phyloP scores from a whole-genome alignment of 2,329 filamentous ascomycete species.

The Ilyonectria destructans region DNA sequence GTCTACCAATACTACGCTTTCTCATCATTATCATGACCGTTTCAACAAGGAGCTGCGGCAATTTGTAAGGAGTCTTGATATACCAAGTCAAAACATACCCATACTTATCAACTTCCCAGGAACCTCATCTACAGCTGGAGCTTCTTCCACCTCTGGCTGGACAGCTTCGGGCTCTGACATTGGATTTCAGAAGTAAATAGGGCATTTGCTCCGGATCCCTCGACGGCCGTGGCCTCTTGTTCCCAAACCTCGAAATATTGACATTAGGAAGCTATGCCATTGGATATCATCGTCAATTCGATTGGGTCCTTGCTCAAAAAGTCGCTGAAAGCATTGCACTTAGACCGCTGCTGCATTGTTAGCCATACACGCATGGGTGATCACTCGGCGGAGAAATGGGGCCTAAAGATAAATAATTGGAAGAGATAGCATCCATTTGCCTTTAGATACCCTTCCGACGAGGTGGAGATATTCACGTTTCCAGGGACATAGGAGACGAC shows the following conservation, averaged over 20 bases:
- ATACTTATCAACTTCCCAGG: too few relatives aligned
- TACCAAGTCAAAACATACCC: too few relatives aligned
- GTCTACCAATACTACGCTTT: too few relatives aligned
- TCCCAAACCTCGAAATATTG: conserved; percentile 43
- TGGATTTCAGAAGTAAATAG: conserved; percentile 44
- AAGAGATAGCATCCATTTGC: too few relatives aligned
- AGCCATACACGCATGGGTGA: conserved; percentile 21
- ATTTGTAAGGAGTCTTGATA: too few relatives aligned
- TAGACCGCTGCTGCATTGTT: conserved; percentile 32
- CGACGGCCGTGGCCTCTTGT: conserved; percentile 40
- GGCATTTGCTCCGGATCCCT: conserved; percentile 43
- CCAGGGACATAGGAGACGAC: conserved; percentile 40
- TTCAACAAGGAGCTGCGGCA: too few relatives aligned
- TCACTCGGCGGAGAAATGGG: background rate
- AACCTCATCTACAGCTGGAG: conserved; percentile 39
- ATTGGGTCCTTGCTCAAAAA: conserved; percentile 46
- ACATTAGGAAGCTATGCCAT: conserved; percentile 40
- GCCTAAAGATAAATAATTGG: conserved; percentile 38
- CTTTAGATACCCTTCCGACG: conserved; percentile 1
- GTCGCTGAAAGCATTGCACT: conserved; percentile 27
- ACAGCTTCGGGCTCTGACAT: conserved; percentile 41
- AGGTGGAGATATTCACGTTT: conserved; percentile 30
- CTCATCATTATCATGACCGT: too few relatives aligned
- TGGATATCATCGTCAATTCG: conserved; percentile 44
- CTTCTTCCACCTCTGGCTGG: conserved; percentile 39